phyloP scores from a whole-genome alignment of 2,329 filamentous ascomycete genomes.

The Lecanicillium sp. region DNA sequence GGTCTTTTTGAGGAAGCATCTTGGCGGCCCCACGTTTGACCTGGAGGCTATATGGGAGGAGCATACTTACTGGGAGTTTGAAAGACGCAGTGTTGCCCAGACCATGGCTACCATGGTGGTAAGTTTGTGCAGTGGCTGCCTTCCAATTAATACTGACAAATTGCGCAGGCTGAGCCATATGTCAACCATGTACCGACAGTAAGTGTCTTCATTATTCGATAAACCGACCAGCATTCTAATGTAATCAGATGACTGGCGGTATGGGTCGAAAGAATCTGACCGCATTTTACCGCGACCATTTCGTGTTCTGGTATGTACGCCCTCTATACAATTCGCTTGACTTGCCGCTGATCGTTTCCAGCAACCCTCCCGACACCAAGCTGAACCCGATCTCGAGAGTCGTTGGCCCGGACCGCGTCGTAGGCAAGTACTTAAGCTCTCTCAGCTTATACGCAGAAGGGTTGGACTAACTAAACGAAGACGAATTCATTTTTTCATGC shows the following conservation, averaged over 20 bases:
- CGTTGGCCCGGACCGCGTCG: constrained; percentile 60
- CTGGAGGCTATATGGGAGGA: constrained; percentile 73
- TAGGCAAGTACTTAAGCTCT: constrained; percentile 25
- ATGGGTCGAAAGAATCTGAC: constrained; percentile 57
- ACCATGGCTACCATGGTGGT: constrained; percentile 75
- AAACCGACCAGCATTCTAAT: too few species aligned
- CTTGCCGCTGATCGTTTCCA: constrained; percentile 18
- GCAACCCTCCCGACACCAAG: constrained; percentile 56
- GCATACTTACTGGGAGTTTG: constrained; percentile 65
- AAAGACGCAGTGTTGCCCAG: constrained; percentile 54
- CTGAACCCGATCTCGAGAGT: constrained; percentile 63
- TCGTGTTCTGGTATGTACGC: constrained; percentile 49
- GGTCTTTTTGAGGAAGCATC: constrained; percentile 54
- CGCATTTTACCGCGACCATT: constrained; percentile 62
- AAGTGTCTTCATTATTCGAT: constrained; percentile 16
- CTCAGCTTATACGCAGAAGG: not conserved
- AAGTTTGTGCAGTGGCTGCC: not conserved
- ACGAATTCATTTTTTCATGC: constrained; percentile 58
- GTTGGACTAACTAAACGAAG: constrained; percentile 17
- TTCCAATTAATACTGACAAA: not conserved
- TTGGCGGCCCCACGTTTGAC: constrained; percentile 61
- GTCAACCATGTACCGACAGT: constrained; percentile 68
- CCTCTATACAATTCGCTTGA: too few species aligned
- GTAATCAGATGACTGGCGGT: constrained; percentile 49
- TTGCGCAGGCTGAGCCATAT: constrained; percentile 48